phyloP scores from a whole-genome alignment of 2,329 filamentous ascomycete species.

The Talaromyces sp. region DNA sequence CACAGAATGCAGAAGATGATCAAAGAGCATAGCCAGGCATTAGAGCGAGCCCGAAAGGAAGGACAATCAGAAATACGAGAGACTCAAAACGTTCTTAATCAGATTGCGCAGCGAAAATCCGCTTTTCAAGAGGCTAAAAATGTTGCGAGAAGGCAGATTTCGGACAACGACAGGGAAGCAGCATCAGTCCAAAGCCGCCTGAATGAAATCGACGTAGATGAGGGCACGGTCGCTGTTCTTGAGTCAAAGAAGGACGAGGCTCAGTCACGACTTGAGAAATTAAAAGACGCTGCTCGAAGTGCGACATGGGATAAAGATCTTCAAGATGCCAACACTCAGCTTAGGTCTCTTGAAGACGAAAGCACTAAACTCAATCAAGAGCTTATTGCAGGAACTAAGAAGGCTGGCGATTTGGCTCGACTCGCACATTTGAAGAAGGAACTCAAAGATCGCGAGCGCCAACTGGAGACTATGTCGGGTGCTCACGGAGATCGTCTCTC shows the following conservation, averaged over 20 bases:
- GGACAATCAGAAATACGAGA: constrained; percentile 68
- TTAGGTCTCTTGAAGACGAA: constrained; percentile 66
- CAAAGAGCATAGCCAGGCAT: constrained; percentile 69
- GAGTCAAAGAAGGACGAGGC: constrained; percentile 69
- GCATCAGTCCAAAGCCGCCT: constrained; percentile 61
- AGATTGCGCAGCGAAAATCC: constrained; percentile 69
- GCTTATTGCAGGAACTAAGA: constrained; percentile 72
- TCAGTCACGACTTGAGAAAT: constrained; percentile 56
- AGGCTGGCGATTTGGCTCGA: constrained; percentile 75
- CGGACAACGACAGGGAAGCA: constrained; percentile 66
- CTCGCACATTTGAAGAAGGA: constrained; percentile 81
- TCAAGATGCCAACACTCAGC: constrained; percentile 57
- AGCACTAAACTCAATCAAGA: constrained; percentile 70
- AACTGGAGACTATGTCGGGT: constrained; percentile 68
- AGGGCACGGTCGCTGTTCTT: constrained; percentile 73
- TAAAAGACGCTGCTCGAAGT: constrained; percentile 58
- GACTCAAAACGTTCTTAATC: constrained; percentile 66
- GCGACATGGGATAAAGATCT: constrained; percentile 68
- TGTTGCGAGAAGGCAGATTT: constrained; percentile 66
- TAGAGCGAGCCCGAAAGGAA: constrained; percentile 69
- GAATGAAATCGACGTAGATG: constrained; percentile 72
- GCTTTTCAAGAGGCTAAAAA: constrained; percentile 69
- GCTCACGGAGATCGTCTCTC: constrained; percentile 70
- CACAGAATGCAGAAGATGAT: constrained; percentile 69
- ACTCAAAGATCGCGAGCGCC: constrained; percentile 64